Conservation (phyloP, 805 yeast genomes). For the Candida sonorensis region DNA sequence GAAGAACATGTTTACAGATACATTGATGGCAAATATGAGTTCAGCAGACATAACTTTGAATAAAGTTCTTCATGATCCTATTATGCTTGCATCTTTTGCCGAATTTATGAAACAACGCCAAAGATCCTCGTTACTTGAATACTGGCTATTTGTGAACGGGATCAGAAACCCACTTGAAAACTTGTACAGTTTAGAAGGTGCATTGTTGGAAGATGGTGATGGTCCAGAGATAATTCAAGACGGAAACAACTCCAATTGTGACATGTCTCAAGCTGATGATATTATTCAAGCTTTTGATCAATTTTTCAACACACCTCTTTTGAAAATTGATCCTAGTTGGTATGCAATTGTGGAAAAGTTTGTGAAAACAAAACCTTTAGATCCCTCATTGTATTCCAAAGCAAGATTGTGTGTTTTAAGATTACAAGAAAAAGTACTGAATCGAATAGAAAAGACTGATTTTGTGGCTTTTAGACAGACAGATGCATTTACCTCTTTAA, state of each 20-base stretch:
- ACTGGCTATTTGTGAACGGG: constrained; percentile 61
- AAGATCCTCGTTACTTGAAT: constrained; percentile 43
- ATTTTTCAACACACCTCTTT: constrained; percentile 30
- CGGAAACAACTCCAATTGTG: too few relatives aligned
- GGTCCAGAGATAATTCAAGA: constrained; percentile 2
- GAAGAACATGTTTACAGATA: too few relatives aligned
- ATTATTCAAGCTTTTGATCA: constrained; percentile 40
- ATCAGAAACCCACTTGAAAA: constrained; percentile 71
- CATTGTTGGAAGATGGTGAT: constrained; percentile 23
- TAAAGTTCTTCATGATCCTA: constrained; percentile 44
- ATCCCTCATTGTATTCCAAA: constrained; percentile 31
- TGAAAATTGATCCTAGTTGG: constrained; percentile 23
- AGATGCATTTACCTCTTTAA: constrained; percentile 43
- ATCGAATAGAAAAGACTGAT: constrained; percentile 44
- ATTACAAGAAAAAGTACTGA: constrained; percentile 48
- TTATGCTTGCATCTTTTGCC: constrained; percentile 41
- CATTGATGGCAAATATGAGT: too few relatives aligned
- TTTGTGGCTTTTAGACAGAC: constrained; percentile 58
- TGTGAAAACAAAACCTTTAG: constrained; percentile 20
- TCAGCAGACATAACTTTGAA: constrained; percentile 29
- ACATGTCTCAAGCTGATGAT: constrained; percentile 43
- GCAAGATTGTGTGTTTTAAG: constrained; percentile 57
- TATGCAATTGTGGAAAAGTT: constrained; percentile 33
- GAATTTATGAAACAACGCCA: constrained; percentile 49
- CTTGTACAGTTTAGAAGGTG: constrained; percentile 17